Evolutionary conservation across 371 early-diverging fungal species (phyloP).

Genomic region (Fennellomyces sp.): DNA sequence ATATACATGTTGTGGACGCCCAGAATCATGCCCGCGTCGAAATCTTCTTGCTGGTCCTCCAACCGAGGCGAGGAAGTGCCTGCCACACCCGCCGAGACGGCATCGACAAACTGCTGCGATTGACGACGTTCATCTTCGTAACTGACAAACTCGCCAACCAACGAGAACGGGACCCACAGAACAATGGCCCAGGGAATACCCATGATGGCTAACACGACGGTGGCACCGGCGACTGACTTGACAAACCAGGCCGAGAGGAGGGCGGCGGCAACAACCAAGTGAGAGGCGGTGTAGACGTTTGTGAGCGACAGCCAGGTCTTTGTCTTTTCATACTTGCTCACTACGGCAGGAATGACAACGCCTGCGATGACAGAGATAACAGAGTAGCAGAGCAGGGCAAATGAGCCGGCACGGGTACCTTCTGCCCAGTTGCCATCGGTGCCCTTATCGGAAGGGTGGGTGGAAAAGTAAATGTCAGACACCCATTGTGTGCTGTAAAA

Average conservation of each 20-base stretch:
- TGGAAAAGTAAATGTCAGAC: conserved; percentile 55
- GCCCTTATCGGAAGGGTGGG: conserved; percentile 25
- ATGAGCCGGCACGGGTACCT: conserved; percentile 71
- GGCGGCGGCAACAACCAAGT: conserved; percentile 57
- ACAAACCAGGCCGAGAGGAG: conserved; percentile 64
- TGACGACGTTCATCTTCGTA: conserved; percentile 44
- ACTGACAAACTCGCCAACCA: conserved; percentile 74
- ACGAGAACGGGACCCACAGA: conserved; percentile 80
- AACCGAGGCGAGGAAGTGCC: not conserved
- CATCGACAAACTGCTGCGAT: not conserved
- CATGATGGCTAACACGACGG: conserved; percentile 58
- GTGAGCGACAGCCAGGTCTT: conserved; percentile 37
- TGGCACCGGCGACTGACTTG: conserved; percentile 52
- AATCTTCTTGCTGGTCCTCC: conserved; percentile 42
- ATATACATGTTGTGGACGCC: conserved; percentile 88
- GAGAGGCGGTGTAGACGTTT: conserved; percentile 63
- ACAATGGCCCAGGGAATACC: conserved; percentile 81
- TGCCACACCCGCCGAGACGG: not conserved
- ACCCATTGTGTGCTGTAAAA: conserved; percentile 67
- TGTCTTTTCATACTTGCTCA: conserved; percentile 28
- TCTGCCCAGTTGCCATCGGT: conserved; percentile 40
- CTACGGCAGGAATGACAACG: conserved; percentile 55
- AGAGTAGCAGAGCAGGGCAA: conserved; percentile 71
- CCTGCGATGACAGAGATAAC: conserved; percentile 66
- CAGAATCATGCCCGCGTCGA: conserved; percentile 71